Evolutionary conservation across 1,284 basidiomycete genomes (phyloP).

Genomic region (Singerocomus rubriflavus): DNA sequence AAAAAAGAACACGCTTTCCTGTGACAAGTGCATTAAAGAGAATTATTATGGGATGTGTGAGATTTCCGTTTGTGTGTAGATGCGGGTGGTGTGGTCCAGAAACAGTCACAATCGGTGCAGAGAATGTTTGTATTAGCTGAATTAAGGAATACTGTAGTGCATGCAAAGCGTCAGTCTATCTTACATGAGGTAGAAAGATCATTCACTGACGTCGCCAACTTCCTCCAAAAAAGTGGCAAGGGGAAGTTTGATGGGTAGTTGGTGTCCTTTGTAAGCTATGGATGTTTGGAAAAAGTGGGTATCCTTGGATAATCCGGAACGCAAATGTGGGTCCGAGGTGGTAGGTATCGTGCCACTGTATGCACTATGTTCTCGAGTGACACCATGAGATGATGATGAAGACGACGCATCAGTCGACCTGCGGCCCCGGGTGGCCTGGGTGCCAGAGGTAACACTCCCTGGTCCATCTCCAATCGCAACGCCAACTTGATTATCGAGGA

Average conservation of each 20-base stretch:
- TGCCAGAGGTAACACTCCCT: conserved; percentile 36
- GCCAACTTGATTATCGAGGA: conserved; percentile 38
- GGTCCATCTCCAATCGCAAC: conserved; percentile 37
- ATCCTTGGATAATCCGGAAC: conserved; percentile 68
- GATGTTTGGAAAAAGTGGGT: conserved; percentile 91
- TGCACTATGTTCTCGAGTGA: conserved; percentile 27
- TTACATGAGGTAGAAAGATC: not conserved
- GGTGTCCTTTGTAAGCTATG: conserved; percentile 76
- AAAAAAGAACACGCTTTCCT: conserved; percentile 90
- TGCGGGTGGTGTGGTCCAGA: conserved; percentile 85
- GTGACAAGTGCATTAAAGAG: conserved; percentile 95
- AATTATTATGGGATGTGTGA: conserved; percentile 90
- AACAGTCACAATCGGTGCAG: conserved; percentile 59
- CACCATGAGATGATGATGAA: conserved; percentile 50
- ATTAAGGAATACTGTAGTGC: conserved; percentile 83
- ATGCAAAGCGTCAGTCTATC: conserved; percentile 13
- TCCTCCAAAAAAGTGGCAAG: conserved; percentile 87
- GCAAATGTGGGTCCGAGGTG: conserved; percentile 41
- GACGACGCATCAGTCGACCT: conserved; percentile 68
- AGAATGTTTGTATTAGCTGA: conserved; percentile 86
- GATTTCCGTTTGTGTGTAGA: conserved; percentile 86
- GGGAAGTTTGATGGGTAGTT: conserved; percentile 84
- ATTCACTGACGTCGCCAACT: conserved; percentile 83
- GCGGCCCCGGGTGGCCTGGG: conserved; percentile 49
- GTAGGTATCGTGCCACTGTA: conserved; percentile 35